Conservation (phyloP, 352 stramenopile species). For the Phytopythium sindhum region DNA sequence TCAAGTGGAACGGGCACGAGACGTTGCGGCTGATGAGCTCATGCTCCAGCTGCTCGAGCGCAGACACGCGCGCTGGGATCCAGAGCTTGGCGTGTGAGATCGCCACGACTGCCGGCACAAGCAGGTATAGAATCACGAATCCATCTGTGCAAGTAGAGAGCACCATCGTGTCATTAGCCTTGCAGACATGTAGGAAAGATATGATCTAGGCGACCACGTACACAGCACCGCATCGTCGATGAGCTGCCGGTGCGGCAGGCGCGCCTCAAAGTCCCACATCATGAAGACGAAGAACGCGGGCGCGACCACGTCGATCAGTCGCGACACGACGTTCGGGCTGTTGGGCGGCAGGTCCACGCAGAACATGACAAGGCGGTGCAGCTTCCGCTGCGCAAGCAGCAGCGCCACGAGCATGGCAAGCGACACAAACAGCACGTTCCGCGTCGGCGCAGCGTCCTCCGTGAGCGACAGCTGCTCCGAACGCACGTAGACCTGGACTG, state of each 20-base stretch:
- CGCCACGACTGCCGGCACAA: slow-evolving; percentile 27
- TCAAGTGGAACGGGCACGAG: slow-evolving; percentile 33
- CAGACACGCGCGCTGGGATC: slow-evolving; percentile 43
- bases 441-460: background rate
- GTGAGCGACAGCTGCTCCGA: slow-evolving; percentile 4
- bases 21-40: slow-evolving; percentile 42
- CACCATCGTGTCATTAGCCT: too few species aligned
- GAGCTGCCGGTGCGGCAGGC: slow-evolving; percentile 31
- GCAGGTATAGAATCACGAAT: slow-evolving; percentile 33
- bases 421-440: slow-evolving; percentile 9
- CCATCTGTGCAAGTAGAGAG: slow-evolving; percentile 10
- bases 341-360: slow-evolving; percentile 25
- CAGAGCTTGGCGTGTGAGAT: slow-evolving; percentile 39
- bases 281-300: slow-evolving; percentile 23
- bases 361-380: slow-evolving; percentile 39
- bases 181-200: background rate
- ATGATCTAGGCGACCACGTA: slow-evolving; percentile 12
- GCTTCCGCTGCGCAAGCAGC: slow-evolving; percentile 41
- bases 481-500: slow-evolving; percentile 17
- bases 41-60: slow-evolving; percentile 47
- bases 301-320: slow-evolving; percentile 22
- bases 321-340: slow-evolving; percentile 18
- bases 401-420: slow-evolving; percentile 23
- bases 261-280: slow-evolving; percentile 21
- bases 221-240: slow-evolving; percentile 24